A percentile compares a stretch with the other conserved stretches of the same genome.
Conservation (phyloP, 371 early-diverging fungal species). For the Lichtheimia hyalospora region DNA sequence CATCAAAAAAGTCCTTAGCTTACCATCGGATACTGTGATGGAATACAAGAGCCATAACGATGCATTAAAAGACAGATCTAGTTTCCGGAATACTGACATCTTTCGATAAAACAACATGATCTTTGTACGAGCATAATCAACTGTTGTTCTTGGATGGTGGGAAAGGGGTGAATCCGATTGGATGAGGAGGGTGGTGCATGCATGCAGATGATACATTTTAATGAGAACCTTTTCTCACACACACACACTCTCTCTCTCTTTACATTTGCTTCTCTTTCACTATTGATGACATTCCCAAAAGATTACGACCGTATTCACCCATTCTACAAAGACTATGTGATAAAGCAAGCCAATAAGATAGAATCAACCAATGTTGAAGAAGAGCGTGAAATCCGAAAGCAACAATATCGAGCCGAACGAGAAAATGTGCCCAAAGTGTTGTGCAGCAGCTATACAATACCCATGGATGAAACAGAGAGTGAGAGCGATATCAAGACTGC, state of each 20-base stretch:
- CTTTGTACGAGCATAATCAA: neutral
- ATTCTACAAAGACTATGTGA: neutral
- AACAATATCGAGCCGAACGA: neutral
- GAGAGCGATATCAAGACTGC: neutral
- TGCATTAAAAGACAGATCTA: constrained; percentile 79
- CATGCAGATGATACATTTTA: neutral
- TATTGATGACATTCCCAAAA: neutral
- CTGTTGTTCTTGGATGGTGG: no score
- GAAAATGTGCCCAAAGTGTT: neutral
- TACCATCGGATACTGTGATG: constrained; percentile 87
- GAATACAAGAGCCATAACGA: constrained; percentile 95
- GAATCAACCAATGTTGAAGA: neutral
- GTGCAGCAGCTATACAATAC: neutral
- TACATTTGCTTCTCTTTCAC: neutral
- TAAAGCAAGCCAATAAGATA: neutral
- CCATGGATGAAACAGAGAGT: neutral
- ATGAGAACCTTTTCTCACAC: no score
- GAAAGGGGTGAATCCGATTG: neutral
- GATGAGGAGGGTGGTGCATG: neutral
- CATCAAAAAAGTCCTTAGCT: constrained; percentile 77
- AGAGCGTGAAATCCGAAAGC: neutral
- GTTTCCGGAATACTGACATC: constrained; percentile 87
- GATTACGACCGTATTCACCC: constrained; percentile 3
- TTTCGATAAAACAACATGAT: constrained; percentile 50
- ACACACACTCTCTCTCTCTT: neutral